Base-by-base conservation (phyloP, 768 basidiomycete genomes). In the Termitomyces eurrhizus region DNA sequence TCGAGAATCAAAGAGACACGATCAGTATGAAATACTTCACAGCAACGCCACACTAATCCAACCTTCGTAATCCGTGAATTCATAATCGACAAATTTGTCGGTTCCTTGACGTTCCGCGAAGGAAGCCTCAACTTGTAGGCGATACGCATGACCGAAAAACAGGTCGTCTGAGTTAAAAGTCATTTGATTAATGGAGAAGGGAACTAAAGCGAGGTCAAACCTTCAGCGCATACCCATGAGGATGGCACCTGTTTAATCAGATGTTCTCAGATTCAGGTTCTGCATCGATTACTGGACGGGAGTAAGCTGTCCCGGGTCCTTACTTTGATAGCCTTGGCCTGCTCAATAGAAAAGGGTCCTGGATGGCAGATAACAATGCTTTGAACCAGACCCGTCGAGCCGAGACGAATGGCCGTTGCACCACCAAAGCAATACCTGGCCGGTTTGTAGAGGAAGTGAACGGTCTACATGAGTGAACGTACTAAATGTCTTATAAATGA, bases 341-440 rank as follows among this genome's bases (percentile, higher is more conserved):
- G 56, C 2, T 58, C 36, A 13, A 67, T 52, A 4, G 61, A 55
- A 35, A 68, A 68, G 0, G 44, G 50, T 39, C 66, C 65, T 49
- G 67, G 67, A 52, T 70, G 69, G 45, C 62, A 66, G 45, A 70
- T 59, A 44, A 67, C 69, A 35, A 67, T 44, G 48, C 65, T 64
- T 11, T 68, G 65, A 9, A 70, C 60, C 11, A 67, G 57, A 50
- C 57, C 62, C 7, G 66, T 67, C 8, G 62, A 45, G 29, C 63
- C 68, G 2, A 70, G 52, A 35, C 64, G 58, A 45, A 66, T 49
- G 12, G 59, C 63, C 9, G 60, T 58, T n/a, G 65, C 21, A 18
- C 69, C 69, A 6, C 69, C 69, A 46, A 61, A 68, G 52, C 67
- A 68, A 52, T 70, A 70, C 4, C 69, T 70, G 65, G 36, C 14